These are phyloP conservation scores for grape (Vitis vinifera) DNA, from an alignment of 164 flowering plant species.

Conservation along the genomic window DNA sequence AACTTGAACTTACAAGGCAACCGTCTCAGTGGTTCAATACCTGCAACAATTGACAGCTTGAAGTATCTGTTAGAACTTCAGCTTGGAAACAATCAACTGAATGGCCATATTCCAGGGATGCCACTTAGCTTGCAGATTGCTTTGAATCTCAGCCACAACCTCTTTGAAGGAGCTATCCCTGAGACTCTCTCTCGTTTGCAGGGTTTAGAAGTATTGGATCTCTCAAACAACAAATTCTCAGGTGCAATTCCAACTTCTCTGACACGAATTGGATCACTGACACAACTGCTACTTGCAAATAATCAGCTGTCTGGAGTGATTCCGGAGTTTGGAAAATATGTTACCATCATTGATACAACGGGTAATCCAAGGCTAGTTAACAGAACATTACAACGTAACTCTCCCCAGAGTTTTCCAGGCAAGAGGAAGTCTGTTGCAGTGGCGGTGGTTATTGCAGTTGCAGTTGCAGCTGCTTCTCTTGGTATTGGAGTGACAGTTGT, in stretches of 20 bases:
- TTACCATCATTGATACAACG: slow-evolving; percentile 7
- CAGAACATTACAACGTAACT: not conserved
- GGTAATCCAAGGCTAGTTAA: slow-evolving; percentile 37
- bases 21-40: slow-evolving; percentile 54
- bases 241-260: slow-evolving; percentile 55
- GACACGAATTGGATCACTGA: slow-evolving; percentile 28
- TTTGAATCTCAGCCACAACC: slow-evolving; percentile 69
- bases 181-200: slow-evolving; percentile 23
- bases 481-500: slow-evolving; percentile 19
- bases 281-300: slow-evolving; percentile 44
- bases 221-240: slow-evolving; percentile 58
- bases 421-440: slow-evolving; percentile 27
- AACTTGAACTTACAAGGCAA: slow-evolving; percentile 43
- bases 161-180: slow-evolving; percentile 57
- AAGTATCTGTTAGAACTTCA: slow-evolving; percentile 51
- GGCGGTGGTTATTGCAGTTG: slow-evolving; percentile 29
- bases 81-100: slow-evolving; percentile 49
- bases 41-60: slow-evolving; percentile 28
- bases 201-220: slow-evolving; percentile 59
- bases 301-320: slow-evolving; percentile 57
- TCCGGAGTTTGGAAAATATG: slow-evolving; percentile 30
- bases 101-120: slow-evolving; percentile 53
- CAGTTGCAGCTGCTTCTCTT: slow-evolving; percentile 27
- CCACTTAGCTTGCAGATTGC: slow-evolving; percentile 52
- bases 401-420: slow-evolving; percentile 5